Evolutionary conservation across 1,284 basidiomycete species (phyloP), one percentile per base, ranked within the genome.

Genomic region (Acaromyces ingoldii): DNA sequence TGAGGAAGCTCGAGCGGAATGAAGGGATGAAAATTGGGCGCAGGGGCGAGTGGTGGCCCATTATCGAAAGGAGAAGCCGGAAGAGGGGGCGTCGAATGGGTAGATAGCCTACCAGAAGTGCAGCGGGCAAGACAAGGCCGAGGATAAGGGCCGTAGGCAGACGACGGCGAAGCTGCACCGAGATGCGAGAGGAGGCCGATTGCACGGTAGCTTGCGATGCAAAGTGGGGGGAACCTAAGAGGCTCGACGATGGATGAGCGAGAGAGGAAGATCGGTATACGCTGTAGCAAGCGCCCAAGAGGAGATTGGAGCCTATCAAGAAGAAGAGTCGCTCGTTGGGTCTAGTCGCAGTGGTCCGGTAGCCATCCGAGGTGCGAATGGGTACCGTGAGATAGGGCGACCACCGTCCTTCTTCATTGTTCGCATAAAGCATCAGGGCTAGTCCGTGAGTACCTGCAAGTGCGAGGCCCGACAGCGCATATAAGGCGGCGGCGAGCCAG

Each of bases 11-110:
- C 21, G 17, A 26, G 37, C 24, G 17, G 37, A 49, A 49, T 13
- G 48, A 49, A 11, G 48, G 48, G 19, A 49, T 39, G 17, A 49
- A 26, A 4, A 49, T 6, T 13, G 48, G 48, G 3, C 48, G 48
- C 25, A 49, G 26, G 6, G 48, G 15, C n/a, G 48, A 49, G 17
- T 49, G 37, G 6, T 36, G 37, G 10, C 48, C 48, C 7, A 49
- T 42, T 11, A 41, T 19, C 4, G 33, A 38, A n/a, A 49, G 37
- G 4, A 49, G 17, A 3, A 26, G 6, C 2, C 48, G 48, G 22
- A 49, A 49, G 22, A 49, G 26, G 3, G 48, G 48, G 10, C 48
- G 37, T 17, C 48, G 34, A 9, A 49, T 36, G 2, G 25, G 11
- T 10, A 49, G 17, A n/a, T 49, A 49, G 17, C 15, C 21, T 9